phyloP scores from a whole-genome alignment of 257 asterid species.

The Cordia subcordata region DNA sequence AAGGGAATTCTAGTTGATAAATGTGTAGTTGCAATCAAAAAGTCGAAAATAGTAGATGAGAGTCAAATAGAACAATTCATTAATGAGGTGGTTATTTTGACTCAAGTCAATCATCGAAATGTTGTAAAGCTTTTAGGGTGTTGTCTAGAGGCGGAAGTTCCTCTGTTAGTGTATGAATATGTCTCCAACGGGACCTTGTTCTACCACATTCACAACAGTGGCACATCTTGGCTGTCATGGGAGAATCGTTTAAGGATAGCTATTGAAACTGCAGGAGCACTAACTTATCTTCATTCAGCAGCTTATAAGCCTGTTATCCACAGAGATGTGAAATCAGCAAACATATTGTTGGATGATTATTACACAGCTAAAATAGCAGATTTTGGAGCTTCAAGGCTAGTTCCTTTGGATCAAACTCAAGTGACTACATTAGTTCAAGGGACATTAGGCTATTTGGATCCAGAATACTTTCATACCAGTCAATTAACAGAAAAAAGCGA shows the following conservation, averaged over 20 bases:
- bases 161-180: no score
- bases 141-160: no score
- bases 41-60: constrained; percentile 51
- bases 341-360: constrained; percentile 52
- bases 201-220: constrained; percentile 43
- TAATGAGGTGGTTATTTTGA: constrained; percentile 70
- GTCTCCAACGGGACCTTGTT: constrained; percentile 58
- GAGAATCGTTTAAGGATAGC: no score
- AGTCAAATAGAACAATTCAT: constrained; percentile 66
- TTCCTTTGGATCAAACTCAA: constrained; percentile 59
- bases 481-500: constrained; percentile 85
- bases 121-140: no score
- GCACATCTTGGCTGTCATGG: constrained; percentile 48
- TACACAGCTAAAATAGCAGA: constrained; percentile 64
- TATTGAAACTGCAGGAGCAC: no score
- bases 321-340: constrained; percentile 73
- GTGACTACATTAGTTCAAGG: constrained; percentile 76
- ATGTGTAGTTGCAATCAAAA: constrained; percentile 58
- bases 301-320: no score
- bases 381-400: constrained; percentile 75
- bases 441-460: constrained; percentile 73
- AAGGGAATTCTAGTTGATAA: constrained; percentile 55
- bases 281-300: no score
- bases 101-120: constrained; percentile 72
- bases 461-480: constrained; percentile 73